Evolutionary conservation across 148 eudicot genomes (phyloP).

Genomic region (Agrostemma githago): DNA sequence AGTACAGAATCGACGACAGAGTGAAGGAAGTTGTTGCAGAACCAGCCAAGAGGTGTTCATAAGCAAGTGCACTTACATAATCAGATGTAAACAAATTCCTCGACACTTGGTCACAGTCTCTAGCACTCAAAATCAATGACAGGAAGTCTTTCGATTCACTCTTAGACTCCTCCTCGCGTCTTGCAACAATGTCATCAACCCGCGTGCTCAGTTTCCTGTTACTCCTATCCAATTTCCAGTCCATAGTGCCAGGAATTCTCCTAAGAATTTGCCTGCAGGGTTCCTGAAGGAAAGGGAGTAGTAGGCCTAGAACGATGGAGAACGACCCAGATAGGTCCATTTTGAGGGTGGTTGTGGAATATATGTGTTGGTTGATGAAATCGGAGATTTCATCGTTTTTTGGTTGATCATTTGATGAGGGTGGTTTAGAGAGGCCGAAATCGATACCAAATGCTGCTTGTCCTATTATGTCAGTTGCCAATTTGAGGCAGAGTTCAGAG

Average conservation of each 20-base stretch:
- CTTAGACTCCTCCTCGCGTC: constrained; percentile 37
- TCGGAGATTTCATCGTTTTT: constrained; percentile 36
- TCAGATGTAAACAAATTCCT: constrained; percentile 55
- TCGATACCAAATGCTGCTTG: constrained; percentile 85
- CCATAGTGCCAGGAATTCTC: constrained; percentile 75
- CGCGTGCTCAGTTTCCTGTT: constrained; percentile 45
- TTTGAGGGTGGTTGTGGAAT: constrained; percentile 78
- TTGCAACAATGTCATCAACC: constrained; percentile 54
- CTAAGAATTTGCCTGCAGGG: constrained; percentile 71
- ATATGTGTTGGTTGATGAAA: constrained; percentile 76
- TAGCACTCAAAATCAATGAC: constrained; percentile 66
- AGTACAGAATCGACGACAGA: constrained; percentile 61
- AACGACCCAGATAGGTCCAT: constrained; percentile 92
- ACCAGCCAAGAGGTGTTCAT: constrained; percentile 78
- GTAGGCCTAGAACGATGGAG: constrained; percentile 70
- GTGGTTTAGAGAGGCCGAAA: constrained; percentile 66
- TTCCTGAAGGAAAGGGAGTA: constrained; percentile 71
- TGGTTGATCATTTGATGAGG: constrained; percentile 22
- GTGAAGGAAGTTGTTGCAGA: constrained; percentile 93
- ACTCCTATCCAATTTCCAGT: constrained; percentile 63
- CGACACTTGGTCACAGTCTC: constrained; percentile 44
- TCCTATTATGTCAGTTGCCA: constrained; percentile 83
- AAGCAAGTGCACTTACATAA: constrained; percentile 76
- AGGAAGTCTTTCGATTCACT: constrained; percentile 62
- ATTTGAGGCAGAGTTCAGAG: constrained; percentile 62